Evolutionary conservation across 768 basidiomycete species (phyloP).

Genomic region (Auriscalpium microsporum): DNA sequence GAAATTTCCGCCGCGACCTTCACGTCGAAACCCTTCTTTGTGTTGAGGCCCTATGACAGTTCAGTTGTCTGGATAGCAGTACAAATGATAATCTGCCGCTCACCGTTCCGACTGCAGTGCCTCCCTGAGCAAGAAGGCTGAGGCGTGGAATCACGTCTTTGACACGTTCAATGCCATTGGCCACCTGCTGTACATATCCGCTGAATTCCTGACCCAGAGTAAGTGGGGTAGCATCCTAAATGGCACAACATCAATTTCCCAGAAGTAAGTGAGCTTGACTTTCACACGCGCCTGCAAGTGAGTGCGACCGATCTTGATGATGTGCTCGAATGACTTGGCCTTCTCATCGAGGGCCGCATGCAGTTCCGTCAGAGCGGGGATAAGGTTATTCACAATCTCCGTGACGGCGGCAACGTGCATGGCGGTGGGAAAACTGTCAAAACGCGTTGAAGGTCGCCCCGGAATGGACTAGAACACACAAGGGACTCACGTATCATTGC

Average conservation of each 20-base stretch:
- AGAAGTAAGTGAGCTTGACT: not conserved
- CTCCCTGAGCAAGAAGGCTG: slow-evolving; percentile 89
- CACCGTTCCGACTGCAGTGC: slow-evolving; percentile 97
- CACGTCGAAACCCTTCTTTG: slow-evolving; percentile 92
- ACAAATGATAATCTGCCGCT: slow-evolving; percentile 20
- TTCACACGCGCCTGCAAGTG: slow-evolving; percentile 63
- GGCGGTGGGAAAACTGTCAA: slow-evolving; percentile 88
- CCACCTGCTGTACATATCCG: slow-evolving; percentile 92
- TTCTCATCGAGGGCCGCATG: slow-evolving; percentile 80
- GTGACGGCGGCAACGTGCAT: slow-evolving; percentile 97
- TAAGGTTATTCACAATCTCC: slow-evolving; percentile 68
- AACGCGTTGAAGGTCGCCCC: not conserved
- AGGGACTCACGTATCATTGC: slow-evolving; percentile 84
- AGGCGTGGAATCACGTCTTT: slow-evolving; percentile 77
- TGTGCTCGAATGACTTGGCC: slow-evolving; percentile 73
- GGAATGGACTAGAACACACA: not conserved
- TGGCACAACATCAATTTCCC: not conserved
- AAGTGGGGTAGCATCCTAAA: slow-evolving; percentile 90
- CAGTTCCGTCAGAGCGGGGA: slow-evolving; percentile 82
- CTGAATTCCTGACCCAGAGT: slow-evolving; percentile 99
- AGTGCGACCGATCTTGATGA: slow-evolving; percentile 98
- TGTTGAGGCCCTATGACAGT: slow-evolving; percentile 77
- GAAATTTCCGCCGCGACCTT: slow-evolving; percentile 90
- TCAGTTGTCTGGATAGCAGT: not conserved
- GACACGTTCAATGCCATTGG: slow-evolving; percentile 82